A percentile compares a stretch with the other conserved stretches of the same genome.
Conservation (phyloP, 768 basidiomycete genomes). For the Inosperma sp. region DNA sequence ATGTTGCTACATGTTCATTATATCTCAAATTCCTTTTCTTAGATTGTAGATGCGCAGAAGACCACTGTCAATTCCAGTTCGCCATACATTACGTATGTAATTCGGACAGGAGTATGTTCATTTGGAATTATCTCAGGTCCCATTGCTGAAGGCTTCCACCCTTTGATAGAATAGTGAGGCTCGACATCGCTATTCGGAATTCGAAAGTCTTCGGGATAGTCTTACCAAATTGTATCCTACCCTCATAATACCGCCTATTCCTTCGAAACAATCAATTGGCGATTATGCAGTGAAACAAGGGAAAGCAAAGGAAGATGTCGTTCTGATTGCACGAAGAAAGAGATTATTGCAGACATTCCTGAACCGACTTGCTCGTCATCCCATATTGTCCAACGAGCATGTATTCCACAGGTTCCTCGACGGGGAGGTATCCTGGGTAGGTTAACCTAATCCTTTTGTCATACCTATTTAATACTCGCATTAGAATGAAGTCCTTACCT, state of each 20-base stretch:
- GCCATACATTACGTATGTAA: constrained; percentile 93
- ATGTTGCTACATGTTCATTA: constrained; percentile 8
- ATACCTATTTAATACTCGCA: no score
- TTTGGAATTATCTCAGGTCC: constrained; percentile 3
- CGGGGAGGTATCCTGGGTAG: constrained; percentile 92
- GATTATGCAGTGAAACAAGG: constrained; percentile 97
- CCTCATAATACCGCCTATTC: constrained; percentile 94
- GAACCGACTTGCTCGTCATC: constrained; percentile 83
- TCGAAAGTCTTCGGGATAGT: constrained; percentile 83
- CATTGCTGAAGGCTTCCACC: constrained; percentile 10
- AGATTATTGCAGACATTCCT: constrained; percentile 95
- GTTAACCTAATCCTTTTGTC: constrained; percentile 22
- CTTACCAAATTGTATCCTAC: constrained; percentile 91
- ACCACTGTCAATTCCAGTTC: constrained; percentile 83
- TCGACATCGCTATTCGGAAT: constrained; percentile 93
- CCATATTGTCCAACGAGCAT: constrained; percentile 94
- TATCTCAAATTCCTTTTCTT: not conserved
- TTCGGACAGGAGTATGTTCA: constrained; percentile 69
- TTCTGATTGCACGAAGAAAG: constrained; percentile 87
- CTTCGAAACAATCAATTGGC: constrained; percentile 90
- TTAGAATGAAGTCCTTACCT: constrained; percentile 88
- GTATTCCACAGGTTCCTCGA: constrained; percentile 95
- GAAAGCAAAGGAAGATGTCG: constrained; percentile 93
- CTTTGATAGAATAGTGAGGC: constrained; percentile 65
- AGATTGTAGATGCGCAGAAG: constrained; percentile 97